Conservation (phyloP, 2,329 filamentous ascomycete species). For the Aspergillus ibericus region DNA sequence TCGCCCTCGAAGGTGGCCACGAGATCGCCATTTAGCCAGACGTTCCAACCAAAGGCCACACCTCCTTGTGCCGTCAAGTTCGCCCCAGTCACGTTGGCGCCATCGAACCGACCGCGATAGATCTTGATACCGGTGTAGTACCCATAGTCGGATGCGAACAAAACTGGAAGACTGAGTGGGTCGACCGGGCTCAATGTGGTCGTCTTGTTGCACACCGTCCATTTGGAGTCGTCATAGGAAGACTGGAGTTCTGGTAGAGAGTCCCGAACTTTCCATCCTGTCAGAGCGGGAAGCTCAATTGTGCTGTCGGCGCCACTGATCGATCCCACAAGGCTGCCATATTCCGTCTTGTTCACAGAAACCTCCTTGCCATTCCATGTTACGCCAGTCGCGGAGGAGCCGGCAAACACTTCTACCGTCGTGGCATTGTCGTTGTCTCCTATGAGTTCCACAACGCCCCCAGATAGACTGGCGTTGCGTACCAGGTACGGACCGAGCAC, state of each 20-base stretch:
- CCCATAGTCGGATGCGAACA: constrained; percentile 55
- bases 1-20: constrained; percentile 1
- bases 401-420: constrained; percentile 27
- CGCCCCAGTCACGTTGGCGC: background rate
- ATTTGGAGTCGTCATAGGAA: constrained; percentile 53
- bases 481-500: constrained; percentile 49
- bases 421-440: constrained; percentile 46
- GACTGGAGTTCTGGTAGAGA: constrained; percentile 51
- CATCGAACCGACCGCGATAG: constrained; percentile 8
- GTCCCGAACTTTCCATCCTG: constrained; percentile 51
- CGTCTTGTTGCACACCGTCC: constrained; percentile 53
- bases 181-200: constrained; percentile 47
- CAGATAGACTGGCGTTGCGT: constrained; percentile 39
- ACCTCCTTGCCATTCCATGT: constrained; percentile 50
- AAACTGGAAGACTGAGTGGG: constrained; percentile 53
- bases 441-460: constrained; percentile 36
- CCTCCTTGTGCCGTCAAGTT: constrained; percentile 7
- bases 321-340: constrained; percentile 47
- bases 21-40: constrained; percentile 10
- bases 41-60: constrained; percentile 7
- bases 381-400: constrained; percentile 38
- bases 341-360: constrained; percentile 40
- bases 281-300: constrained; percentile 49
- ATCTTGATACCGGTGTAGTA: constrained; percentile 9
- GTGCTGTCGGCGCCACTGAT: constrained; percentile 41